phyloP scores from a whole-genome alignment of 2,329 filamentous ascomycete species.

The Apiospora rasikravindrae region DNA sequence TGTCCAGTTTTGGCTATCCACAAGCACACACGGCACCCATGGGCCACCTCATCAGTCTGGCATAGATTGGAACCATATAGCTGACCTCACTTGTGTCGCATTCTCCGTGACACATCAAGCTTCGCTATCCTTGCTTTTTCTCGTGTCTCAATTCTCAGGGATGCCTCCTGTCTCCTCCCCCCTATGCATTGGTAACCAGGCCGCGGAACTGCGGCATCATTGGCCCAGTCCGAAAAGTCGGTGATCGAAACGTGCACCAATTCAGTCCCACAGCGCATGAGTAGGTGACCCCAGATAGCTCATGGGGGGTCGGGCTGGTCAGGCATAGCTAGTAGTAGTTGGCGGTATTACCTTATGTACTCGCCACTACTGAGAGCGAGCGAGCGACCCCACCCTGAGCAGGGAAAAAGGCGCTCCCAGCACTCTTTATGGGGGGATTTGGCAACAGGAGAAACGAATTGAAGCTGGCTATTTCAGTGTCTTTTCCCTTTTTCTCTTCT shows the following conservation, averaged over 20 bases:
- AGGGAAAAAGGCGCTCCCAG: slow-evolving; percentile 1
- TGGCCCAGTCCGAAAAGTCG: slow-evolving; percentile 12
- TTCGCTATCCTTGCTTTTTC: background rate
- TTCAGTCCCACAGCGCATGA: slow-evolving; percentile 7
- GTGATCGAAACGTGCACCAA: slow-evolving; percentile 11
- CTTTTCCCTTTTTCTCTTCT: background rate
- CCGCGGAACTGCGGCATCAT: background rate
- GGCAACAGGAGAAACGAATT: background rate
- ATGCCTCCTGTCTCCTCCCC: background rate
- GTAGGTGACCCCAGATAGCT: slow-evolving; percentile 12
- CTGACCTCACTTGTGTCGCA: background rate
- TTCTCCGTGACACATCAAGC: slow-evolving; percentile 7
- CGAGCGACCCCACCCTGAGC: background rate
- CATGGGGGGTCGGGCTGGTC: background rate
- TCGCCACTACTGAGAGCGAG: background rate
- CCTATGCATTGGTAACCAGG: background rate
- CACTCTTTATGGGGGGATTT: slow-evolving; percentile 2
- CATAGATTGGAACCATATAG: background rate
- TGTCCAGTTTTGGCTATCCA: too few relatives aligned
- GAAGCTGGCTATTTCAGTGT: background rate
- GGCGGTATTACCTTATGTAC: background rate
- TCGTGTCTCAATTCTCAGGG: background rate
- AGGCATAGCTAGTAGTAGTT: background rate
- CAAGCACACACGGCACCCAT: too few relatives aligned
- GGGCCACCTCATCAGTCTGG: background rate